Evolutionary conservation across 140 eudicot species (phyloP).

Genomic region (Anethum foeniculum): DNA sequence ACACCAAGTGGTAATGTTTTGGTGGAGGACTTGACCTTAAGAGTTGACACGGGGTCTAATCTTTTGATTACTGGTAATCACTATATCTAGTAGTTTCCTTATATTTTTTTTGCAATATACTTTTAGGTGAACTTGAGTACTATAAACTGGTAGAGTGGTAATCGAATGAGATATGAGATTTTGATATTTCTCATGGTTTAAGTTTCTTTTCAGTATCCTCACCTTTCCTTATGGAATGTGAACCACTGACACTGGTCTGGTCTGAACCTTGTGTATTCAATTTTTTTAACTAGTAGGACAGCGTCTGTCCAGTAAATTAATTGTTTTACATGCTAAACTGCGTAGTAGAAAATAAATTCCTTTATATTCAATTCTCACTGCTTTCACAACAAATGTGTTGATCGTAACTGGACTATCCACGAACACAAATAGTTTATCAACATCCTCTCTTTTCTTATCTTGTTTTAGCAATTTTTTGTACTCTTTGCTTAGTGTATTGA

Average conservation of each 20-base stretch:
- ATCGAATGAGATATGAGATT: background rate
- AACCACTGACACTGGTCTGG: background rate
- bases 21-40: slow-evolving; percentile 84
- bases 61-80: slow-evolving; percentile 78
- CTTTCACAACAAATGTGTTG: background rate
- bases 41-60: slow-evolving; percentile 85
- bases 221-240: background rate
- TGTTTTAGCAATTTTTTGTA: background rate
- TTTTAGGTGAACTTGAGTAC: background rate
- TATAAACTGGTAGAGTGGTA: background rate
- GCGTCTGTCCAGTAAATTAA: background rate
- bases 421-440: background rate
- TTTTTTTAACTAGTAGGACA: background rate
- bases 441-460: background rate
- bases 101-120: slow-evolving; percentile 1
- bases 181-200: background rate
- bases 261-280: background rate
- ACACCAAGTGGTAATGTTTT: slow-evolving; percentile 97
- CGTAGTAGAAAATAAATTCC: background rate
- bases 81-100: background rate
- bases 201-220: background rate
- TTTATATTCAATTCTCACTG: background rate
- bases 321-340: background rate
- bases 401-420: background rate
- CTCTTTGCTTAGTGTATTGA: background rate